These are phyloP conservation scores for Annulohypoxylon maeteangense DNA, from an alignment of 495 filamentous ascomycete genomes.

Conservation along the genomic window DNA sequence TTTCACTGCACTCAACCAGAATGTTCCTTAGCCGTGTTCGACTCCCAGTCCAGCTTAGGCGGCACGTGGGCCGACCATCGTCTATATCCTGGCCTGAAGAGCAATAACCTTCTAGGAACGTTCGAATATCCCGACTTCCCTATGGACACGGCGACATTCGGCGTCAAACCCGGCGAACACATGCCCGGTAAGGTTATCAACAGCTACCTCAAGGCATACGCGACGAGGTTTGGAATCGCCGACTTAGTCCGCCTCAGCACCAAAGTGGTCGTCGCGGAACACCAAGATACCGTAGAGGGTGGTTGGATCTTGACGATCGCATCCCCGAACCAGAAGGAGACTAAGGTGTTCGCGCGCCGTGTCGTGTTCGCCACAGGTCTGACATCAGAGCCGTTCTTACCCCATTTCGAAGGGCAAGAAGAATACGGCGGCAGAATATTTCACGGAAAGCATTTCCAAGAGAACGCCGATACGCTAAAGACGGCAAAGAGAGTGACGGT, in stretches of 20 bases:
- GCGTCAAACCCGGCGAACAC: slow-evolving; percentile 70
- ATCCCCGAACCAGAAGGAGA: slow-evolving; percentile 25
- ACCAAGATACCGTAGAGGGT: slow-evolving; percentile 47
- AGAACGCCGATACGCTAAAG: slow-evolving; percentile 44
- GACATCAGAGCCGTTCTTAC: slow-evolving; percentile 47
- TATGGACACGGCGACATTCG: slow-evolving; percentile 69
- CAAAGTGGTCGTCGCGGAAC: slow-evolving; percentile 62
- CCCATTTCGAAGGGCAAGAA: slow-evolving; percentile 47
- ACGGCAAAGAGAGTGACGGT: slow-evolving; percentile 62
- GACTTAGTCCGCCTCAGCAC: slow-evolving; percentile 62
- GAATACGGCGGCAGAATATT: slow-evolving; percentile 63
- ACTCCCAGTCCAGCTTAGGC: slow-evolving; percentile 62
- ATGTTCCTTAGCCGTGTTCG: slow-evolving; percentile 52
- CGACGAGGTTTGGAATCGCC: slow-evolving; percentile 65
- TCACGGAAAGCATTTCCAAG: slow-evolving; percentile 66
- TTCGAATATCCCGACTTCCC: slow-evolving; percentile 80
- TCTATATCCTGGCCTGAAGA: slow-evolving; percentile 73
- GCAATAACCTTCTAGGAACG: slow-evolving; percentile 67
- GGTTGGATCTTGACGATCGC: slow-evolving; percentile 52
- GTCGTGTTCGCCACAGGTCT: slow-evolving; percentile 47
- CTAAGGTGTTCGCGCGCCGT: slow-evolving; percentile 38
- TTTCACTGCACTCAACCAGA: slow-evolving; percentile 55
- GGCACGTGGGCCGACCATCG: slow-evolving; percentile 75
- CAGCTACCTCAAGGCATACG: slow-evolving; percentile 68
- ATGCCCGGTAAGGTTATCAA: slow-evolving; percentile 72